Percentiles rank a stretch among this genome's conserved stretches.
These are phyloP conservation scores for Tuber brumale DNA, from an alignment of 495 filamentous ascomycete species.

Conservation along the genomic window DNA sequence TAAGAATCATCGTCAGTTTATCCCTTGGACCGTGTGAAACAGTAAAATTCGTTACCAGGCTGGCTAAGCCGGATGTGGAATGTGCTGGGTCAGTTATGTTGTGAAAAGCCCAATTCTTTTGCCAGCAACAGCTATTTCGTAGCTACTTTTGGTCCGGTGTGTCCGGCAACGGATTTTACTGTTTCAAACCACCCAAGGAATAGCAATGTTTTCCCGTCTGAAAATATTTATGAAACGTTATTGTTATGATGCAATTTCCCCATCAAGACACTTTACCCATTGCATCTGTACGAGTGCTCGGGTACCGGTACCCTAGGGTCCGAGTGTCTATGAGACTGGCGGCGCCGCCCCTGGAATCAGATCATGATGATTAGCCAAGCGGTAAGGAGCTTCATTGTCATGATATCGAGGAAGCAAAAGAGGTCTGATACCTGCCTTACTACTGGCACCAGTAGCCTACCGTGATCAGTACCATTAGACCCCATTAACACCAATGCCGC, in stretches of 20 bases:
- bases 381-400: neutral
- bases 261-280: neutral
- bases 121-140: no score
- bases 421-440: neutral
- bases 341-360: neutral
- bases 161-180: no score
- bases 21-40: no score
- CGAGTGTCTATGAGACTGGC: neutral
- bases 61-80: no score
- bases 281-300: neutral
- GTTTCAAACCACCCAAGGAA: no score
- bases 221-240: neutral
- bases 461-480: neutral
- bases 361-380: neutral
- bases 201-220: neutral
- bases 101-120: no score
- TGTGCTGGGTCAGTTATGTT: no score
- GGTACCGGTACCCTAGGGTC: neutral
- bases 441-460: neutral
- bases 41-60: no score
- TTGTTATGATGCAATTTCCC: neutral
- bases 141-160: no score
- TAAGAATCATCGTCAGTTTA: neutral
- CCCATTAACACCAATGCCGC: neutral
- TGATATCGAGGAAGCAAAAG: neutral